These are phyloP conservation scores for Teunomyces stri DNA, from an alignment of 805 yeast species.

Conservation along the genomic window DNA sequence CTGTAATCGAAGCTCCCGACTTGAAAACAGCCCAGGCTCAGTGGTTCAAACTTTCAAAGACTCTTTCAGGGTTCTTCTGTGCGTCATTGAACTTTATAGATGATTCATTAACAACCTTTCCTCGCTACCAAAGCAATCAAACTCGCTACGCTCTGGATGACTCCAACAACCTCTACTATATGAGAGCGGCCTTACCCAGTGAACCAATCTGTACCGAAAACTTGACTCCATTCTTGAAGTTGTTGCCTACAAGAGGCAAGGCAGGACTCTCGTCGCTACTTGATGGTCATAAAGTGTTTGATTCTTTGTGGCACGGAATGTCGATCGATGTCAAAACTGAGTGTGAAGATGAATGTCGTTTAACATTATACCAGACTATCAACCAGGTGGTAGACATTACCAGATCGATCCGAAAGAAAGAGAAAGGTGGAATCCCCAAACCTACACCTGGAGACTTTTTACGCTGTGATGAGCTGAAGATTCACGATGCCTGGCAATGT, in stretches of 20 bases:
- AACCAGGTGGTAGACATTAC: slow-evolving; percentile 72
- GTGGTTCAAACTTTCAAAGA: slow-evolving; percentile 74
- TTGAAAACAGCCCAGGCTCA: slow-evolving; percentile 53
- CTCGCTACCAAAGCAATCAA: slow-evolving; percentile 23
- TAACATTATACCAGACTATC: slow-evolving; percentile 61
- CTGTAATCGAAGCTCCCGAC: slow-evolving; percentile 65
- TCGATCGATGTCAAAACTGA: slow-evolving; percentile 71
- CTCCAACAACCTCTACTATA: slow-evolving; percentile 46
- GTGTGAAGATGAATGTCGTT: slow-evolving; percentile 46
- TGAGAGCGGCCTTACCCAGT: slow-evolving; percentile 87
- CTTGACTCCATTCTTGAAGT: slow-evolving; percentile 85
- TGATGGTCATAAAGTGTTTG: slow-evolving; percentile 89
- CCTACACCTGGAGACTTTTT: slow-evolving; percentile 72
- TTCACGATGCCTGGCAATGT: slow-evolving; percentile 63
- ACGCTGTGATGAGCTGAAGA: slow-evolving; percentile 57
- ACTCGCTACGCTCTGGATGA: slow-evolving; percentile 16
- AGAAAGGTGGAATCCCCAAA: slow-evolving; percentile 69
- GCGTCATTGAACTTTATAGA: slow-evolving; percentile 92
- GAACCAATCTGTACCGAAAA: slow-evolving; percentile 98
- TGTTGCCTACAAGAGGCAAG: slow-evolving; percentile 88
- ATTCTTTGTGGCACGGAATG: slow-evolving; percentile 92
- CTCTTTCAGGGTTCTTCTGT: slow-evolving; percentile 88
- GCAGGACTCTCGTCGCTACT: slow-evolving; percentile 82
- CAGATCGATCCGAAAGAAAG: slow-evolving; percentile 58
- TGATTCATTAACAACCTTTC: slow-evolving; percentile 66